Evolutionary conservation across 768 basidiomycete genomes (phyloP).

Genomic region (Lentinula detonsa): DNA sequence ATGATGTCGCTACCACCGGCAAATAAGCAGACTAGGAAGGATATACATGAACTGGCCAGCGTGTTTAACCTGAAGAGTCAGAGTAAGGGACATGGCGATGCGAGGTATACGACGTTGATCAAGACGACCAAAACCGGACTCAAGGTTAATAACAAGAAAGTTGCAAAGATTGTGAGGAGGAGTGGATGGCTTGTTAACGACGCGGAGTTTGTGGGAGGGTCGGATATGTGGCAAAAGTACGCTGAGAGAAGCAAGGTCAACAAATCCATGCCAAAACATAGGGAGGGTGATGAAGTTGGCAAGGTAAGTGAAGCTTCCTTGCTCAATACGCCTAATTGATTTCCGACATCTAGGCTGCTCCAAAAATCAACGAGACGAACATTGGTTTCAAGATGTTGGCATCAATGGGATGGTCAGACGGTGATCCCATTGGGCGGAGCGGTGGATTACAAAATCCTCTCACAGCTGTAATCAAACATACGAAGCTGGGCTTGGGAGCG

Average conservation of each 20-base stretch:
- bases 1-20: slow-evolving; percentile 76
- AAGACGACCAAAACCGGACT: slow-evolving; percentile 61
- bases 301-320: slow-evolving; percentile 36
- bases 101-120: slow-evolving; percentile 69
- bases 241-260: slow-evolving; percentile 10
- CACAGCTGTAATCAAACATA: slow-evolving; percentile 79
- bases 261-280: slow-evolving; percentile 39
- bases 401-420: slow-evolving; percentile 90
- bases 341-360: slow-evolving; percentile 48
- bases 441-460: slow-evolving; percentile 72
- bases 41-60: slow-evolving; percentile 73
- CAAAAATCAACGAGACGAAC: slow-evolving; percentile 75
- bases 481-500: slow-evolving; percentile 83
- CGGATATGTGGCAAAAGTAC: slow-evolving; percentile 17
- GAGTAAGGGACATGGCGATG: slow-evolving; percentile 66
- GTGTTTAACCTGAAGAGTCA: slow-evolving; percentile 74
- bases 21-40: slow-evolving; percentile 62
- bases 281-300: slow-evolving; percentile 86
- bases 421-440: slow-evolving; percentile 60
- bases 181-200: slow-evolving; percentile 17
- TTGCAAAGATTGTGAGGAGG: slow-evolving; percentile 38
- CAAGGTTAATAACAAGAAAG: slow-evolving; percentile 52
- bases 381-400: slow-evolving; percentile 85
- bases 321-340: no score
- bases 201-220: slow-evolving; percentile 27